These are phyloP conservation scores for Aspergillus carlsbadensis DNA, from an alignment of 495 filamentous ascomycete species.

Conservation along the genomic window DNA sequence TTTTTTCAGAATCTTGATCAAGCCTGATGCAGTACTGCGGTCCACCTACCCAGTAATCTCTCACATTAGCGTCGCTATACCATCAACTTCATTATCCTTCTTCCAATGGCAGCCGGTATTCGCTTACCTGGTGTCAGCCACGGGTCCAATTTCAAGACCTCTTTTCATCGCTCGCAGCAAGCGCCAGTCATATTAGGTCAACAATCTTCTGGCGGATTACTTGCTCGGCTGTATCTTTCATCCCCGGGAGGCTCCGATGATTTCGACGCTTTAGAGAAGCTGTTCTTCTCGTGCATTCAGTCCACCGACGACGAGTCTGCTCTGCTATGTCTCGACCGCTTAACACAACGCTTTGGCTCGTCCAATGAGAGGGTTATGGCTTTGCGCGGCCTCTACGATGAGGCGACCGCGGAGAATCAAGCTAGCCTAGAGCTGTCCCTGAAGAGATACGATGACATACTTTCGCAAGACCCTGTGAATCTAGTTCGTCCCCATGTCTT, in stretches of 20 bases:
- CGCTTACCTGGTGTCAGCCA: slow-evolving; percentile 22
- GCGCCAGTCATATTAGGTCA: slow-evolving; percentile 65
- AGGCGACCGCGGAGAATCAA: slow-evolving; percentile 70
- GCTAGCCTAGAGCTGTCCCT: slow-evolving; percentile 65
- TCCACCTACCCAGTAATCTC: not conserved
- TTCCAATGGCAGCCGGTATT: slow-evolving; percentile 6
- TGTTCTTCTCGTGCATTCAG: slow-evolving; percentile 79
- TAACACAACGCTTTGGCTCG: slow-evolving; percentile 76
- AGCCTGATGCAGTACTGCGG: too few species aligned
- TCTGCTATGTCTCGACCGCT: slow-evolving; percentile 64
- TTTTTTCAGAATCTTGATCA: too few species aligned
- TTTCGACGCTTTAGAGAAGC: slow-evolving; percentile 82
- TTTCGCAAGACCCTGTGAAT: slow-evolving; percentile 76
- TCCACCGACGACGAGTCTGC: slow-evolving; percentile 81
- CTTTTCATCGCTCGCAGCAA: slow-evolving; percentile 74
- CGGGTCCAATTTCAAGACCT: slow-evolving; percentile 44
- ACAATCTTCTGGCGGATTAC: slow-evolving; percentile 44
- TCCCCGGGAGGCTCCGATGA: slow-evolving; percentile 69
- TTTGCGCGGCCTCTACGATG: slow-evolving; percentile 77
- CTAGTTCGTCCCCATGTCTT: slow-evolving; percentile 53
- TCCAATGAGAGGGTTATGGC: slow-evolving; percentile 82
- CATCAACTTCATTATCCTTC: slow-evolving; percentile 7
- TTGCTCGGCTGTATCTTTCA: slow-evolving; percentile 39
- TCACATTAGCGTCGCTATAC: too few species aligned
- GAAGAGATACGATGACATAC: slow-evolving; percentile 70